Conservation (phyloP, 805 yeast genomes). For the Candida saitoana region DNA sequence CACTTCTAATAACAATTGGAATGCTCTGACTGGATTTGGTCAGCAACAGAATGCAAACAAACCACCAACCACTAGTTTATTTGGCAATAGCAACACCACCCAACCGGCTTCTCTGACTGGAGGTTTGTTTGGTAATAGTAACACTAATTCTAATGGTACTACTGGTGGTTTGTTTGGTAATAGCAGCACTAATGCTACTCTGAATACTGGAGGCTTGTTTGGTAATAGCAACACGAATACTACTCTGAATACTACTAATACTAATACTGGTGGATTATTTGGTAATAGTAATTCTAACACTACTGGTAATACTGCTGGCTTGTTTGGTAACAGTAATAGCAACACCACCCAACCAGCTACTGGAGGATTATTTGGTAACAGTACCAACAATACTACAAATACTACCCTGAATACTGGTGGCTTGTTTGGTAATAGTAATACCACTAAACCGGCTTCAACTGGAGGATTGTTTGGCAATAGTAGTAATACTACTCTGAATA, state of each 20-base stretch:
- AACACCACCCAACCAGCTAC: constrained; percentile 5
- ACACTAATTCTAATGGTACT: constrained; percentile 1
- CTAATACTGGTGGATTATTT: constrained; percentile 22
- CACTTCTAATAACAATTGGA: constrained; percentile 14
- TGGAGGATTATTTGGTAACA: constrained; percentile 16
- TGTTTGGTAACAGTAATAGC: constrained; percentile 19
- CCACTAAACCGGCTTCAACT: neutral
- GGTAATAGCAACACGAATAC: constrained; percentile 12
- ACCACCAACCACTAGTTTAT: neutral
- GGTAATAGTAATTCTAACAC: constrained; percentile 15
- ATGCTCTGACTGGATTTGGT: constrained; percentile 20
- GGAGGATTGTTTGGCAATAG: constrained; percentile 18
- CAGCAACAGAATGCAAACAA: constrained; percentile 6
- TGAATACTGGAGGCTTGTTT: constrained; percentile 14
- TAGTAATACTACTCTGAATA: constrained; percentile 2
- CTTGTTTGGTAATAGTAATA: constrained; percentile 9
- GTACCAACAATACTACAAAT: constrained; percentile 5
- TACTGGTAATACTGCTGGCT: constrained; percentile 15
- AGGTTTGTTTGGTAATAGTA: constrained; percentile 3
- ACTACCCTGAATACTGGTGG: constrained; percentile 6
- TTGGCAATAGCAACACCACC: neutral
- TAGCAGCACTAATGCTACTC: constrained; percentile 6
- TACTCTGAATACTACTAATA: no score
- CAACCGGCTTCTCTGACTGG: no score
- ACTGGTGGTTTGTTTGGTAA: constrained; percentile 9